Evolutionary conservation across 2,329 filamentous ascomycete species (phyloP).

Genomic region (Calycina herbarum): DNA sequence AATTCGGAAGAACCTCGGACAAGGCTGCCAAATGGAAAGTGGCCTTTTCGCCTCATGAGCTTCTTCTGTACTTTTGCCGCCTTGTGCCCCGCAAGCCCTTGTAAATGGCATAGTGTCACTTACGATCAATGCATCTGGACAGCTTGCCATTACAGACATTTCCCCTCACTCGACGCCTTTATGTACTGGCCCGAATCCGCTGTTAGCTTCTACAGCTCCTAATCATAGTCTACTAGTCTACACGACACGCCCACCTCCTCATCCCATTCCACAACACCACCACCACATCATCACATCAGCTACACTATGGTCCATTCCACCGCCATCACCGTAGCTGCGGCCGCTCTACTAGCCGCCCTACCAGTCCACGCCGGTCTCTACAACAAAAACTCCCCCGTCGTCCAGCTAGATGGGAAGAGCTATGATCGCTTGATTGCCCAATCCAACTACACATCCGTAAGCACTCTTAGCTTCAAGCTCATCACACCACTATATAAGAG

Average conservation of each 20-base stretch:
- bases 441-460: slow-evolving; percentile 89
- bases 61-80: not conserved
- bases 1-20: not conserved
- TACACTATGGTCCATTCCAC: slow-evolving; percentile 54
- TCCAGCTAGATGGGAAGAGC: slow-evolving; percentile 76
- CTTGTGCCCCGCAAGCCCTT: not conserved
- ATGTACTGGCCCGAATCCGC: not conserved
- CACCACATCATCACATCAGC: not conserved
- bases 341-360: slow-evolving; percentile 64
- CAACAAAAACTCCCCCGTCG: slow-evolving; percentile 79
- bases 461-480: slow-evolving; percentile 34
- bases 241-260: not conserved
- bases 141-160: not conserved
- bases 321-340: slow-evolving; percentile 52
- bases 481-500: not conserved
- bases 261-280: not conserved
- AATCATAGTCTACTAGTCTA: not conserved
- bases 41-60: not conserved
- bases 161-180: not conserved
- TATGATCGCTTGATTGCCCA: slow-evolving; percentile 82
- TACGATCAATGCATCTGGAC: not conserved
- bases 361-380: slow-evolving; percentile 74
- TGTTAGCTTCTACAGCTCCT: not conserved
- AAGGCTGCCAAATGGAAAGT: not conserved
- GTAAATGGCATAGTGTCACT: not conserved